Evolutionary conservation across 179 eudicot genomes (phyloP).

Genomic region (Silene noctiflora): DNA sequence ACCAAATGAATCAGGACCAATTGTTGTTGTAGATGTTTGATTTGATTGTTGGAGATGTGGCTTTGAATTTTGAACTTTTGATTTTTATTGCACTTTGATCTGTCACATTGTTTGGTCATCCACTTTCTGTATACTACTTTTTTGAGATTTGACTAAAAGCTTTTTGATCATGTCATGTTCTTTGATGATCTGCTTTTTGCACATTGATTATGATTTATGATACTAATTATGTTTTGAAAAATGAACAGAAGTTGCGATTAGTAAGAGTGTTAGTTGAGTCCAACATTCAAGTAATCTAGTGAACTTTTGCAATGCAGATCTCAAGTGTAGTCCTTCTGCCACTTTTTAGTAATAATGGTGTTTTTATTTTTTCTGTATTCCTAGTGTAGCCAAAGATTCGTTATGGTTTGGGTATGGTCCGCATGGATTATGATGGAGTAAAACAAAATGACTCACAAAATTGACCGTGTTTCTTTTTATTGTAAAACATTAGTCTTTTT

Average conservation of each 20-base stretch:
- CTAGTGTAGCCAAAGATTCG: no score
- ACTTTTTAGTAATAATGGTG: no score
- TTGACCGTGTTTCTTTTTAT: no score
- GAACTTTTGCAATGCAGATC: not conserved
- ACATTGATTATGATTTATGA: not conserved
- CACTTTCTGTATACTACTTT: not conserved
- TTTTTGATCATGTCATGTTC: not conserved
- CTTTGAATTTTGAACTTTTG: not conserved
- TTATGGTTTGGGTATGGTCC: no score
- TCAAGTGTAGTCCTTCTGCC: no score
- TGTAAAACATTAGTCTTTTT: no score
- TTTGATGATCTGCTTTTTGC: conserved; percentile 5
- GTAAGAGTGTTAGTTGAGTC: not conserved
- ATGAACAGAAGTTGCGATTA: not conserved
- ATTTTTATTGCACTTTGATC: not conserved
- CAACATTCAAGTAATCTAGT: not conserved
- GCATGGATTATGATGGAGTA: no score
- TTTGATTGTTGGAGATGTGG: not conserved
- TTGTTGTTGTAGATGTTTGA: not conserved
- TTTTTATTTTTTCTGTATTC: no score
- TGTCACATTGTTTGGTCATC: not conserved
- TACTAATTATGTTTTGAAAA: not conserved
- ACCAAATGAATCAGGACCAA: no score
- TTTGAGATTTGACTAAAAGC: conserved; percentile 10
- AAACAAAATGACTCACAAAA: no score